Percentiles rank a stretch among this genome's conserved stretches.
These are phyloP conservation scores for Epichloe sp. DNA, from an alignment of 2,329 filamentous ascomycete genomes.

Conservation along the genomic window DNA sequence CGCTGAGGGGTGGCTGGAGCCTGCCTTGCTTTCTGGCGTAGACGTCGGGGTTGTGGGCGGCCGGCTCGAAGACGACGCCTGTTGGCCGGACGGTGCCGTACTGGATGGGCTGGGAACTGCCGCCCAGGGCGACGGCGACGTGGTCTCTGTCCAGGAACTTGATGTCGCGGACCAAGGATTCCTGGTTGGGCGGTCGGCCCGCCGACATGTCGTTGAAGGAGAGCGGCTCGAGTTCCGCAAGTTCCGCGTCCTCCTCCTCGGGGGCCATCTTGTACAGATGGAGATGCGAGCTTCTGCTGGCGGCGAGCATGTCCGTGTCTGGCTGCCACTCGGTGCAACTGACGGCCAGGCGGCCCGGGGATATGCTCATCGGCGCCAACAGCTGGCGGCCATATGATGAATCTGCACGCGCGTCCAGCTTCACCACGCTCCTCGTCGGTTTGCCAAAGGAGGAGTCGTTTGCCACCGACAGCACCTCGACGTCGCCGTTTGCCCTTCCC, in stretches of 20 bases:
- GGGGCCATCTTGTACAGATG: constrained; percentile 16
- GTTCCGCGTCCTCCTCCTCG: background rate
- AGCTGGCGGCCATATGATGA: background rate
- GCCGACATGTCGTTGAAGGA: constrained; percentile 16
- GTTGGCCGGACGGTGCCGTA: constrained; percentile 33
- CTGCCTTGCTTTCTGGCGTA: no score
- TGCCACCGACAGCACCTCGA: constrained; percentile 30
- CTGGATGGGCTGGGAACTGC: constrained; percentile 28
- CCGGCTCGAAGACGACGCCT: constrained; percentile 25
- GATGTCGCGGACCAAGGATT: constrained; percentile 17
- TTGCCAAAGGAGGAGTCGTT: constrained; percentile 16
- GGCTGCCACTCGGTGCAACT: constrained; percentile 22
- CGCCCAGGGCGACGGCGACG: constrained; percentile 32
- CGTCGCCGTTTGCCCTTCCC: constrained; percentile 36
- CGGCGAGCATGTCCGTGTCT: constrained; percentile 16
- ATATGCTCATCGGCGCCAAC: background rate
- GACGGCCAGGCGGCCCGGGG: constrained; percentile 16
- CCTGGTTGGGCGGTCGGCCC: constrained; percentile 9
- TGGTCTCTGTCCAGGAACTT: constrained; percentile 33
- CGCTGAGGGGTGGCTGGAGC: background rate
- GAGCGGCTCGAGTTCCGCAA: constrained; percentile 10
- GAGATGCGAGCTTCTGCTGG: constrained; percentile 18
- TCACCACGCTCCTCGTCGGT: constrained; percentile 12
- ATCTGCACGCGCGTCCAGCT: constrained; percentile 4
- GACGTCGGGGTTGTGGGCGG: constrained; percentile 16